Base-by-base conservation (phyloP, 257 asterid species). In the Coffea eugenioides region DNA sequence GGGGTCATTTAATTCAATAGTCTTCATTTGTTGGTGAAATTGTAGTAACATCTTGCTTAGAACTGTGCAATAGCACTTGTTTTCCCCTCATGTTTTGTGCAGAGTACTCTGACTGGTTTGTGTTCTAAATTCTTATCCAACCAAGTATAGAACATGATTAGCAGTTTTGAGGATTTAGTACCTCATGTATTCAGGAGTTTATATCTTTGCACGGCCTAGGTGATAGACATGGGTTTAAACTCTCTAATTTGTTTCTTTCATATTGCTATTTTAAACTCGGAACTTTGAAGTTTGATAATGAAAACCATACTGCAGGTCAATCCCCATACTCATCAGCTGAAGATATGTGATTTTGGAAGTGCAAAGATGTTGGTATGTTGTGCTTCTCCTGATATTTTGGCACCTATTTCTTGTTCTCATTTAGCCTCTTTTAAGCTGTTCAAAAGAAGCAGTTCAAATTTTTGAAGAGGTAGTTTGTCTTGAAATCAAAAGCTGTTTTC, bases 321-420 rank as follows among this genome's bases (percentile, higher is more conserved):
- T 87, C 89, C 97, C 57, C 92, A 86, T 62, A 86, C 97, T 5
- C 97, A 91, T 83, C 95, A 92, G 89, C 89, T 93, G 66, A 96
- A 96, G 90, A 87, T 93, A 45, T 96, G 99, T 81, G 99, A 96
- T 85, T 96, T 96, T 79, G 99, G 98, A 74, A 96, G 99, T 87
- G 98, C 99, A 77, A 96, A 96, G 87, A 90, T 91, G 88, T 76
- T 93, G 99, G 98, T 95, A 85, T 8, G 92, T 88, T 39, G 7
- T 83, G 41, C 31, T 52, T 82, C 49, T 71, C 5, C 56, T 46
- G 62, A 69, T 71, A 13, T n/a, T 36, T 10, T 12, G 13, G 7
- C 9, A 25, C 54, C 25, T 43, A 8, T 21, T 31, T n/a, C 48
- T 23, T 70, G 15, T 78, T 78, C 43, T 71, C 20, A 54, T 23